Percentiles rank a stretch among this genome's conserved stretches.
Conservation (phyloP, 495 filamentous ascomycete species). For the Xylaria intraflava region DNA sequence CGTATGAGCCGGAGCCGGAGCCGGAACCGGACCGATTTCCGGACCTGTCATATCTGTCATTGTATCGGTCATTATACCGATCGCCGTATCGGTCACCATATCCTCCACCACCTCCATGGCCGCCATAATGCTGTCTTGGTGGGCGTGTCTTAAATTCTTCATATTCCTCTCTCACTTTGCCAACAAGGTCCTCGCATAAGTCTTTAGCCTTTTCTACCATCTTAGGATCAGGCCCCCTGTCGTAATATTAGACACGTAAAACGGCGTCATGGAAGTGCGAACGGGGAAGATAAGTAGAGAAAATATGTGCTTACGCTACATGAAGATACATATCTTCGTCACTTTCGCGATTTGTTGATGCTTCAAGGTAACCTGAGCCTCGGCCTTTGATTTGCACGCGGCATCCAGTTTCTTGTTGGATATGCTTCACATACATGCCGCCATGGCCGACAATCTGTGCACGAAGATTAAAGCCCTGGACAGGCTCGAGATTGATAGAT, state of each 20-base stretch:
- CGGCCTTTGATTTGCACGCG: slow-evolving; percentile 97
- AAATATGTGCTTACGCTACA: slow-evolving; percentile 63
- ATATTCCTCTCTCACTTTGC: slow-evolving; percentile 78
- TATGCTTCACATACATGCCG: slow-evolving; percentile 93
- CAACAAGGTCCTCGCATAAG: slow-evolving; percentile 78
- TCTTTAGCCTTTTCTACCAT: slow-evolving; percentile 84
- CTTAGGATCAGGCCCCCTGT: slow-evolving; percentile 75
- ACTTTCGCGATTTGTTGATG: slow-evolving; percentile 73
- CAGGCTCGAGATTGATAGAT: slow-evolving; percentile 78
- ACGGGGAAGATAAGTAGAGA: background rate
- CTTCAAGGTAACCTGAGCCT: slow-evolving; percentile 91
- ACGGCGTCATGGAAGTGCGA: slow-evolving; percentile 26
- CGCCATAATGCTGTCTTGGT: slow-evolving; percentile 59
- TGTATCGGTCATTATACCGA: slow-evolving; percentile 30
- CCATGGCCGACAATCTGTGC: slow-evolving; percentile 93
- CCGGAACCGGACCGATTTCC: slow-evolving; percentile 25
- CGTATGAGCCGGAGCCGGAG: slow-evolving; percentile 24
- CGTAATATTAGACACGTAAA: background rate
- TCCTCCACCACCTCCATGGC: slow-evolving; percentile 29
- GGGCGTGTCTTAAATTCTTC: slow-evolving; percentile 83
- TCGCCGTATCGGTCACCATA: slow-evolving; percentile 32
- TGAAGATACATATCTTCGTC: slow-evolving; percentile 95
- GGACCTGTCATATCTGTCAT: slow-evolving; percentile 23
- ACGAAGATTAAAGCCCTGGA: slow-evolving; percentile 92
- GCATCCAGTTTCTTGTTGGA: slow-evolving; percentile 88